Evolutionary conservation across 2,329 filamentous ascomycete genomes (phyloP).

Genomic region (Nemania serpens): DNA sequence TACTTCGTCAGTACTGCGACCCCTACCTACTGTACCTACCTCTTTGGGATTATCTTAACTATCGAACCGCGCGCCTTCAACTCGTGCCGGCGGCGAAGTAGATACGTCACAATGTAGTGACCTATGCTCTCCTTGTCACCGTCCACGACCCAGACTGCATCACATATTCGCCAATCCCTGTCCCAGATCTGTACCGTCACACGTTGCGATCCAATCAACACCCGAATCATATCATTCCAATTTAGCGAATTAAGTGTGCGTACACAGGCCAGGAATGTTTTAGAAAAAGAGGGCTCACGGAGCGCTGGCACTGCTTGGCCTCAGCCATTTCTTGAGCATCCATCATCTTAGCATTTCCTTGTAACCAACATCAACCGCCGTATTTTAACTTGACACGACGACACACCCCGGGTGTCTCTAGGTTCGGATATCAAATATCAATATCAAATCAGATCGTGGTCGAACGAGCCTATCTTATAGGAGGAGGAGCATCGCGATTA

Average conservation of each 20-base stretch:
- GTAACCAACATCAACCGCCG: background rate
- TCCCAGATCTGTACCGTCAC: background rate
- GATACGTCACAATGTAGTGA: background rate
- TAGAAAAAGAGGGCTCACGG: background rate
- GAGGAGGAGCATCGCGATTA: background rate
- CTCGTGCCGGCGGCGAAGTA: background rate
- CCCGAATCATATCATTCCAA: background rate
- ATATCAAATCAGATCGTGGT: background rate
- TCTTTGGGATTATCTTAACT: too few relatives aligned
- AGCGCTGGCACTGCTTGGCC: conserved; percentile 8
- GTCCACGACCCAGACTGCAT: too few relatives aligned
- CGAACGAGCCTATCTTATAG: background rate
- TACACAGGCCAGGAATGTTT: conserved; percentile 1
- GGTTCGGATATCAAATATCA: background rate
- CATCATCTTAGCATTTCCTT: background rate
- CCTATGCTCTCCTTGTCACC: background rate
- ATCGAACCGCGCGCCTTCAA: conserved; percentile 24
- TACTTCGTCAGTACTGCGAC: too few relatives aligned
- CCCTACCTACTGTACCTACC: too few relatives aligned
- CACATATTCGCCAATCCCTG: too few relatives aligned
- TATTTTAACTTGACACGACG: background rate
- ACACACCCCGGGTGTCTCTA: background rate
- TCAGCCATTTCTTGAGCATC: background rate
- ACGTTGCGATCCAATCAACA: conserved; percentile 10
- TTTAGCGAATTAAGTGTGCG: background rate